These are phyloP conservation scores for Penicillium subrubescens DNA, from an alignment of 495 filamentous ascomycete species.

Conservation along the genomic window DNA sequence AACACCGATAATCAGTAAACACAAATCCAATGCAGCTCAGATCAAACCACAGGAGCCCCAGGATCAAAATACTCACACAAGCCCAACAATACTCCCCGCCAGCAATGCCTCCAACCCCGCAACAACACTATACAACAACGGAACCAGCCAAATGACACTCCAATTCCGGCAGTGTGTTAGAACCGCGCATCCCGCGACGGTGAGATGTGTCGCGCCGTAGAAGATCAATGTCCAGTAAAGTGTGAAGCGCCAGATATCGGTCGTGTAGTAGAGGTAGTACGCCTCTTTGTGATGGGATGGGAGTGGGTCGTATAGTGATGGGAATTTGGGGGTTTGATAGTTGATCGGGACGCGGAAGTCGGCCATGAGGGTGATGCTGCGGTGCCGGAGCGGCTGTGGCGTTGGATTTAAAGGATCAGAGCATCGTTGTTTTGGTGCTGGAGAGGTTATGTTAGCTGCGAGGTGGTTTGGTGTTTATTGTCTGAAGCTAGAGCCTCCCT, in stretches of 20 bases:
- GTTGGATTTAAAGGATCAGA: not conserved
- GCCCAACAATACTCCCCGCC: slow-evolving; percentile 85
- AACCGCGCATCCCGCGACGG: slow-evolving; percentile 71
- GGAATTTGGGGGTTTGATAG: slow-evolving; percentile 77
- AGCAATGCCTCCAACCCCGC: slow-evolving; percentile 80
- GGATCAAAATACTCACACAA: slow-evolving; percentile 66
- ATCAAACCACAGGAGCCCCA: not conserved
- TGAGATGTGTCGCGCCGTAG: slow-evolving; percentile 44
- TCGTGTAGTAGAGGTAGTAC: slow-evolving; percentile 73
- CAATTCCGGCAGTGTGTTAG: slow-evolving; percentile 68
- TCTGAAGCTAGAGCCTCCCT: not conserved
- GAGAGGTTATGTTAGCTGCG: not conserved
- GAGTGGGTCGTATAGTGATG: slow-evolving; percentile 83
- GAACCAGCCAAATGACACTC: slow-evolving; percentile 76
- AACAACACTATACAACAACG: slow-evolving; percentile 71
- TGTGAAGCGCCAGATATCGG: slow-evolving; percentile 91
- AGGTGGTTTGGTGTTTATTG: not conserved
- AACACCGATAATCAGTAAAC: slow-evolving; percentile 17
- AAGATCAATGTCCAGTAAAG: slow-evolving; percentile 77
- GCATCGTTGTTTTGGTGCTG: not conserved
- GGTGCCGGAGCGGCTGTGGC: slow-evolving; percentile 3
- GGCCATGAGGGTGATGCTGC: slow-evolving; percentile 28
- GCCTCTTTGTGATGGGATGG: slow-evolving; percentile 50
- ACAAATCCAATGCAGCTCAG: not conserved
- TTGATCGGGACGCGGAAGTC: slow-evolving; percentile 59